Conservation (phyloP, 441 rosid species). For the Syzygium malaccense region DNA sequence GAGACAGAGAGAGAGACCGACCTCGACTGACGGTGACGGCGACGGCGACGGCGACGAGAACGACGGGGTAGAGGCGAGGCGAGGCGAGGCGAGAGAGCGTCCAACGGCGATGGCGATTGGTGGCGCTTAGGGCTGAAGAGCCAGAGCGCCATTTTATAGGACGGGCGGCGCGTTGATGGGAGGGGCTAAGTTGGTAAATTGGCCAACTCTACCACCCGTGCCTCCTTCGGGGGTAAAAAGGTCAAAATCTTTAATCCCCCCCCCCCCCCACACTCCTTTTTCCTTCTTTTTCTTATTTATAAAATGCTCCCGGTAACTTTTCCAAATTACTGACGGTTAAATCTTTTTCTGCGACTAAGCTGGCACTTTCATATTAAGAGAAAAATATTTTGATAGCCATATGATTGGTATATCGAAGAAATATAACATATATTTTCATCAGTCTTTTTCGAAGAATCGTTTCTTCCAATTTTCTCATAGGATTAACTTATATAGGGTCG, state of each 20-base stretch:
- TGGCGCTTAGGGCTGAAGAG: background rate
- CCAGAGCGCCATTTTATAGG: background rate
- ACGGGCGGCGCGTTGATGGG: background rate
- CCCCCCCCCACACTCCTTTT: background rate
- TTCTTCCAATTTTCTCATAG: background rate
- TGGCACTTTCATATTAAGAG: too few species aligned
- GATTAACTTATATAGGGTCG: too few species aligned
- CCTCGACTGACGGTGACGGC: background rate
- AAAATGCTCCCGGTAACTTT: background rate
- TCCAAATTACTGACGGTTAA: fast-evolving
- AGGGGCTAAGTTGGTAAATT: background rate
- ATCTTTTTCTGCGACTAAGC: background rate
- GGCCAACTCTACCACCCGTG: background rate
- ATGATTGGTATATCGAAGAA: background rate
- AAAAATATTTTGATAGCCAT: too few species aligned
- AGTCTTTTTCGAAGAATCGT: background rate
- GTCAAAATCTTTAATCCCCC: background rate
- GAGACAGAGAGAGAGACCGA: background rate
- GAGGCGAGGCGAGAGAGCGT: background rate
- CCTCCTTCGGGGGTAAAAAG: background rate
- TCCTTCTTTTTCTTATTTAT: background rate
- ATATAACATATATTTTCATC: background rate
- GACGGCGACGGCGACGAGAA: background rate
- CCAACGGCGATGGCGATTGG: background rate
- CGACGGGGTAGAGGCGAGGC: too few species aligned